Evolutionary conservation across 257 asterid genomes (phyloP).

Genomic region (Plectranthus barbatus): DNA sequence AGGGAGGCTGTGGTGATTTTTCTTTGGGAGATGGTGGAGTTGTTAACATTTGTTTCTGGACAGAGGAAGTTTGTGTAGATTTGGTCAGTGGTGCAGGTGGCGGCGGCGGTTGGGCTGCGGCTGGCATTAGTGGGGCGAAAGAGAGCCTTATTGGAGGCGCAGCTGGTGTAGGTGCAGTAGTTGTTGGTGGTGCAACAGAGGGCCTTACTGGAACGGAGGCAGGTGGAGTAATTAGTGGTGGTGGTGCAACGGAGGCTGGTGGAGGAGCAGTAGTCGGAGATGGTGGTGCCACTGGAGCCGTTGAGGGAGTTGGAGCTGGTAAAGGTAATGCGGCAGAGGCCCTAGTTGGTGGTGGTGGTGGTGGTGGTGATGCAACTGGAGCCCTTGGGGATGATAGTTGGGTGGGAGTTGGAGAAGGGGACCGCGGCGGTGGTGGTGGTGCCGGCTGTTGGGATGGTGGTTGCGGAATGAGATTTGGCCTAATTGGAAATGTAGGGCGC

Average conservation of each 20-base stretch:
- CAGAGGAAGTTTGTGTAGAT: neutral
- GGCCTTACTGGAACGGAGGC: conserved; percentile 10
- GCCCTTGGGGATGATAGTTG: conserved; percentile 8
- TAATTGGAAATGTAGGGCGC: conserved; percentile 22
- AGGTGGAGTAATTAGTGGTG: too few species aligned
- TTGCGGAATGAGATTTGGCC: conserved; percentile 20
- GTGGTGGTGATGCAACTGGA: neutral
- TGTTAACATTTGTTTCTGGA: neutral
- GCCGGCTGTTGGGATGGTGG: conserved; percentile 9
- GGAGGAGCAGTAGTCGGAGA: too few species aligned
- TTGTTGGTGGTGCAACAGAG: neutral
- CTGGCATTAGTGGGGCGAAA: too few species aligned
- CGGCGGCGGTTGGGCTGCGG: too few species aligned
- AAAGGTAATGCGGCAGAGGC: too few species aligned
- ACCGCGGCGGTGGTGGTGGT: conserved; percentile 3
- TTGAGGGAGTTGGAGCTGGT: too few species aligned
- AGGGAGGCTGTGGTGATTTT: conserved; percentile 6
- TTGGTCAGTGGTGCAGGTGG: neutral
- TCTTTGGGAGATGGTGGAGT: neutral
- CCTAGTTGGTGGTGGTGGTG: too few species aligned
- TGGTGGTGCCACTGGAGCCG: too few species aligned
- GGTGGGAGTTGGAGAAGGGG: conserved; percentile 4
- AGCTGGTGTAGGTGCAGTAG: neutral
- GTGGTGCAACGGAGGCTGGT: too few species aligned
- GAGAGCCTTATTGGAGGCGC: neutral